Base-by-base conservation (phyloP, 2,329 filamentous ascomycete genomes). In the Colletotrichum acutatum region DNA sequence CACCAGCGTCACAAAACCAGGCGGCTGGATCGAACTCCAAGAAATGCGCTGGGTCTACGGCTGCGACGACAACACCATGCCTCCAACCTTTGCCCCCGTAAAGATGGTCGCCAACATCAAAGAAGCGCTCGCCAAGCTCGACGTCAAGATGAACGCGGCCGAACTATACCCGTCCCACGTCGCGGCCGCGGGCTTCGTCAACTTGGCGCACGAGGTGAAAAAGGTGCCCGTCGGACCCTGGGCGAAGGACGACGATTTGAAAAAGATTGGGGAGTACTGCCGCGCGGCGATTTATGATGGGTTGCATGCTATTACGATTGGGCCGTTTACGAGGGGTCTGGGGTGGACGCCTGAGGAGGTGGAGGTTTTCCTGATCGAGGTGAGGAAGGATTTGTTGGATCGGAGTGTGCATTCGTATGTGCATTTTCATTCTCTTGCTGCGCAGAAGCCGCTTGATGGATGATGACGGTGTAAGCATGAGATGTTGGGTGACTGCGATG, bases 181-280 rank as follows among this genome's bases (percentile, higher is more conserved):
- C 56, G 81, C 77, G 16, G 83, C 85, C 28, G 87, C 84, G 2
- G 89, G 89, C 0, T 91, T 91, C 74, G 84, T 87, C 4, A 86
- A 90, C 62, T 83, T 91, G 12, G 82, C 85, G 26, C 84, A 90
- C 76, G 81, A 80, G 19, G 77, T 87, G 1, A 87, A 87, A 76
- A 90, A 88, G 78, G 81, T 90, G 46, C 89, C 89, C 0, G 82
- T 87, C 46, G 89, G 88, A 24, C 81, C 82, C 4, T 91, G 89
- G 90, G 82, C 89, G 0, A 85, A 83, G 73, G 82, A 87, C 46
- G 80, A 81, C 63, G 76, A 76, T 19, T 78, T 85, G 57, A 86
- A 84, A 74, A 81, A 83, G n/a, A 74, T 87, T 5, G 86, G 86
- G 0, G 79, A 77, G 37, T 86, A 79, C 86, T 85, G 85, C 82